A percentile compares a stretch with the other conserved stretches of the same genome.
Conservation (phyloP, 192 early-diverging fungal genomes). For the Coemansia sp. region DNA sequence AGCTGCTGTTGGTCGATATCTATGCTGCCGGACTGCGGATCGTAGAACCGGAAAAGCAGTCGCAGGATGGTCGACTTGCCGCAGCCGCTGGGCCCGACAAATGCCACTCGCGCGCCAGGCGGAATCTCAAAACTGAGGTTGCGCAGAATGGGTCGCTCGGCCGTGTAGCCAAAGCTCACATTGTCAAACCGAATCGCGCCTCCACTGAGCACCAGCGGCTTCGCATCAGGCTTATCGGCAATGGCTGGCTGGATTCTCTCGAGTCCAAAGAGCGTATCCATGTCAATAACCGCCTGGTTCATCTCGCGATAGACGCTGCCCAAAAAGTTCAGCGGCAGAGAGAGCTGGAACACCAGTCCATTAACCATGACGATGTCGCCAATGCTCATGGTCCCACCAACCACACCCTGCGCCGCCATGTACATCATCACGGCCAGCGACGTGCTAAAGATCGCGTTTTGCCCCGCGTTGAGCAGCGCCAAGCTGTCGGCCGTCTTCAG, state of each 20-base stretch:
- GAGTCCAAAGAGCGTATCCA: constrained; percentile 95
- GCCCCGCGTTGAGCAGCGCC: constrained; percentile 92
- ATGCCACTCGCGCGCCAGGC: constrained; percentile 80
- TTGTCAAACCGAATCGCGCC: constrained; percentile 86
- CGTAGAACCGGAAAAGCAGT: constrained; percentile 93
- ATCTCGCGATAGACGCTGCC: constrained; percentile 98
- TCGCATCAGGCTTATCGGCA: constrained; percentile 60
- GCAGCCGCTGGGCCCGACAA: constrained; percentile 94
- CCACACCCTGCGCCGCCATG: constrained; percentile 88
- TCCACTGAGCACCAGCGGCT: constrained; percentile 55
- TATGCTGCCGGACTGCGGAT: constrained; percentile 78
- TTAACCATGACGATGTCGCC: constrained; percentile 99
- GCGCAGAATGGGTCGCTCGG: constrained; percentile 70
- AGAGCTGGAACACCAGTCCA: constrained; percentile 96
- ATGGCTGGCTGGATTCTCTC: constrained; percentile 60
- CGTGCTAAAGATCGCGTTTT: constrained; percentile 92
- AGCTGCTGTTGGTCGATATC: constrained; percentile 86
- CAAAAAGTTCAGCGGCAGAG: constrained; percentile 95
- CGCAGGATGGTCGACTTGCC: constrained; percentile 86
- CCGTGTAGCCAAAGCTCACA: constrained; percentile 87
- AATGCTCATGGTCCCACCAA: constrained; percentile 77
- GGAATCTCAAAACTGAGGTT: constrained; percentile 82
- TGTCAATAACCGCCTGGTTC: constrained; percentile 92
- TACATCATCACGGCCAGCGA: constrained; percentile 96
- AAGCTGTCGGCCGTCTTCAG: constrained; percentile 87